Evolutionary conservation across 768 basidiomycete genomes (phyloP).

Genomic region (Termitomyces sp.): DNA sequence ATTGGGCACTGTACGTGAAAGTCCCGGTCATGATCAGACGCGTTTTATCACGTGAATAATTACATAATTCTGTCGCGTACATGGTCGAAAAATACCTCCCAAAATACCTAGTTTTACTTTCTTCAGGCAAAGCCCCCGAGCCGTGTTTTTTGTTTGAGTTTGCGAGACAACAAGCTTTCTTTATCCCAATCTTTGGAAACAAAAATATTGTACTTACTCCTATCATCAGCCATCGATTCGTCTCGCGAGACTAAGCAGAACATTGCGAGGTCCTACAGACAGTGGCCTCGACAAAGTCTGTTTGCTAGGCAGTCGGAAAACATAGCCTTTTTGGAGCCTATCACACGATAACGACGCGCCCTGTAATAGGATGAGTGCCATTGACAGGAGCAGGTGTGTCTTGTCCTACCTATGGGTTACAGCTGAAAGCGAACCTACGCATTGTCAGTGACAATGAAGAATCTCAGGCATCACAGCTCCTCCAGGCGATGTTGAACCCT

Average conservation of each 20-base stretch:
- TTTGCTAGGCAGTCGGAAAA: neutral
- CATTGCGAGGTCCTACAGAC: neutral
- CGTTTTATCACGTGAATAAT: neutral
- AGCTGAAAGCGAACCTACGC: slow-evolving; percentile 6
- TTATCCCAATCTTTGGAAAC: neutral
- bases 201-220: neutral
- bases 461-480: slow-evolving; percentile 56
- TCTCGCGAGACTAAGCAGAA: neutral
- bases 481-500: slow-evolving; percentile 43
- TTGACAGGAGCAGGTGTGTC: slow-evolving; percentile 33
- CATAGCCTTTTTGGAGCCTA: neutral
- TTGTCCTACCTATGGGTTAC: slow-evolving; percentile 4
- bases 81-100: neutral
- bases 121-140: neutral
- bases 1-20: neutral
- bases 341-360: slow-evolving; percentile 13
- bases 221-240: neutral
- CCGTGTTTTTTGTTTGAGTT: neutral
- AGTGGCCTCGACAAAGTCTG: neutral
- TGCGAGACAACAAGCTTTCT: neutral
- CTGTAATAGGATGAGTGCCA: slow-evolving; percentile 33
- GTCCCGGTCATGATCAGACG: no score
- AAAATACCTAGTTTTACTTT: neutral
- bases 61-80: neutral
- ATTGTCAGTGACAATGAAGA: slow-evolving; percentile 39